These are phyloP conservation scores for Colletotrichum ledebouriae DNA, from an alignment of 2,329 filamentous ascomycete species.

Conservation along the genomic window DNA sequence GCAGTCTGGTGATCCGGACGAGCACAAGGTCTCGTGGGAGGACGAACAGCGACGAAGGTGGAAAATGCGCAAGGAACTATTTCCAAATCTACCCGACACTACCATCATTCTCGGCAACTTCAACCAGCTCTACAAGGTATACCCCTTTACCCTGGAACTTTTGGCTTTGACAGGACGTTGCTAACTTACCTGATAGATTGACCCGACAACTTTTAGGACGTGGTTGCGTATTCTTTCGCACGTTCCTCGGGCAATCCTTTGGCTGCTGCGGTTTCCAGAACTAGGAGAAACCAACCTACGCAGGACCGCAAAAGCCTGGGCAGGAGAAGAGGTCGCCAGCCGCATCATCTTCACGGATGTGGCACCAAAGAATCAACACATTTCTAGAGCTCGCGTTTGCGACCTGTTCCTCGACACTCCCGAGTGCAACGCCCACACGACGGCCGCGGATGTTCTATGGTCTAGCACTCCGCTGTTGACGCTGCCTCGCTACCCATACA, in stretches of 20 bases:
- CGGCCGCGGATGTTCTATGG: constrained; percentile 96
- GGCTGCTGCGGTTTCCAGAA: constrained; percentile 97
- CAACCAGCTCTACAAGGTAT: constrained; percentile 97
- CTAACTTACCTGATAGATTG: constrained; percentile 73
- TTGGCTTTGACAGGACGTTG: background rate
- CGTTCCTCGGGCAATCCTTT: constrained; percentile 89
- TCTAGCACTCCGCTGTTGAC: constrained; percentile 94
- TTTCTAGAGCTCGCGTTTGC: constrained; percentile 89
- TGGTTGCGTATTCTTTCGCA: constrained; percentile 92
- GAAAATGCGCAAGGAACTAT: constrained; percentile 93
- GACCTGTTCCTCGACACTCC: constrained; percentile 97
- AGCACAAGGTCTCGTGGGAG: constrained; percentile 80
- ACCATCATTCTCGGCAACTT: constrained; percentile 96
- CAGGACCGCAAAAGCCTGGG: constrained; percentile 85
- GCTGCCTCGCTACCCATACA: constrained; percentile 91
- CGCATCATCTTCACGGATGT: constrained; percentile 97
- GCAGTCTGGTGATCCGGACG: constrained; percentile 84
- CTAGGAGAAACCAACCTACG: constrained; percentile 88
- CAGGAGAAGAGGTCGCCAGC: constrained; percentile 84
- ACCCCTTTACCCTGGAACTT: constrained; percentile 43
- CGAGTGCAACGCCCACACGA: constrained; percentile 98
- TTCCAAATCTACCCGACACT: constrained; percentile 85
- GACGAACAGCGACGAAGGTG: constrained; percentile 86
- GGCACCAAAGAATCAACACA: constrained; percentile 93
- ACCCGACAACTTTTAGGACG: constrained; percentile 94